Evolutionary conservation across 2,329 filamentous ascomycete genomes (phyloP).

Genomic region (Ilyonectria sp.): DNA sequence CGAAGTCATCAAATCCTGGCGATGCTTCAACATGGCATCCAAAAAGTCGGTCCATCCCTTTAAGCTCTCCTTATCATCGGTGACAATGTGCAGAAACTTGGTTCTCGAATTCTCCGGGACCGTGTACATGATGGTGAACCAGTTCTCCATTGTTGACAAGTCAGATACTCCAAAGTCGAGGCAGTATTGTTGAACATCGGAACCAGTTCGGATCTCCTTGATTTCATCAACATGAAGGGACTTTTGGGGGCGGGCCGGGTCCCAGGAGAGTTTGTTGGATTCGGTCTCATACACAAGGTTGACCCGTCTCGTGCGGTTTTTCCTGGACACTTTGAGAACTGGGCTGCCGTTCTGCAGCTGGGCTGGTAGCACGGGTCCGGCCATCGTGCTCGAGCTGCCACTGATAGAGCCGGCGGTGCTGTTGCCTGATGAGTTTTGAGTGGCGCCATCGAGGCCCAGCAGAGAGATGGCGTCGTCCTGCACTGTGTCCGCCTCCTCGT

Average conservation of each 20-base stretch:
- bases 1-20: slow-evolving; percentile 91
- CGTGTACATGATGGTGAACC: slow-evolving; percentile 93
- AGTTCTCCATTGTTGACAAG: slow-evolving; percentile 74
- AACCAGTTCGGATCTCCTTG: slow-evolving; percentile 87
- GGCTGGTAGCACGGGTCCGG: slow-evolving; percentile 82
- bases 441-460: slow-evolving; percentile 58
- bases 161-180: slow-evolving; percentile 83
- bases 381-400: slow-evolving; percentile 60
- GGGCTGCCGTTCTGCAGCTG: slow-evolving; percentile 84
- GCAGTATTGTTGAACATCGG: slow-evolving; percentile 89
- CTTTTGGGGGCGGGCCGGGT: slow-evolving; percentile 83
- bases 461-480: slow-evolving; percentile 54
- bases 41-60: slow-evolving; percentile 87
- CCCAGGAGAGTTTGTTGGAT: slow-evolving; percentile 90
- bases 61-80: slow-evolving; percentile 80
- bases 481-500: slow-evolving; percentile 63
- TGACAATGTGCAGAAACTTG: slow-evolving; percentile 91
- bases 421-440: slow-evolving; percentile 64
- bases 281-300: slow-evolving; percentile 82
- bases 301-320: slow-evolving; percentile 81
- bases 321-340: slow-evolving; percentile 89
- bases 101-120: slow-evolving; percentile 84
- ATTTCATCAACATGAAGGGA: slow-evolving; percentile 96
- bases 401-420: slow-evolving; percentile 64
- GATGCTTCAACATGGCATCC: slow-evolving; percentile 86